These are phyloP conservation scores for Phanerodontia chrysosporium DNA, from an alignment of 768 basidiomycete genomes.

Conservation along the genomic window DNA sequence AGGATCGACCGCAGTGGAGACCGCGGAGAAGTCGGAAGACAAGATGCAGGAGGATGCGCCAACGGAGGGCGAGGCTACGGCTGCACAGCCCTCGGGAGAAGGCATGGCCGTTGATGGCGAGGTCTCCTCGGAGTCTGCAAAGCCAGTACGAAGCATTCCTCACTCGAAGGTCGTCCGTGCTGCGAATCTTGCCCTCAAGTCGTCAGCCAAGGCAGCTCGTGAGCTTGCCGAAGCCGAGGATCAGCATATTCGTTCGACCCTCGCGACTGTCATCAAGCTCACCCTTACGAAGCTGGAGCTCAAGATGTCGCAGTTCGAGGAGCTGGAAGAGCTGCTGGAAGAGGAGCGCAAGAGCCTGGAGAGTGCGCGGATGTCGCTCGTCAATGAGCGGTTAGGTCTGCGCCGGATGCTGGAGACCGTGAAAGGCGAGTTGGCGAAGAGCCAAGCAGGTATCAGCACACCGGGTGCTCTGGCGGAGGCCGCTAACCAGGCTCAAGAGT, in stretches of 20 bases:
- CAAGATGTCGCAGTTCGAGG: conserved; percentile 93
- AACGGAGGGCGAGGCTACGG: conserved; percentile 24
- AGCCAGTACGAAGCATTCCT: conserved; percentile 42
- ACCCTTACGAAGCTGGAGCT: conserved; percentile 86
- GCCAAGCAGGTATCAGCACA: conserved; percentile 29
- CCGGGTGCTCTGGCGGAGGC: conserved; percentile 24
- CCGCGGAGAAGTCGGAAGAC: conserved; percentile 35
- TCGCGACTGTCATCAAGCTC: conserved; percentile 82
- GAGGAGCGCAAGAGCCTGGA: conserved; percentile 86
- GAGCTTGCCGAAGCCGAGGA: conserved; percentile 82
- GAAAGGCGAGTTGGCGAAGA: conserved; percentile 57
- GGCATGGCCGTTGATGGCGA: conserved; percentile 47
- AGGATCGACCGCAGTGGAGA: conserved; percentile 24
- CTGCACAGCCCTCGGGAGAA: conserved; percentile 22
- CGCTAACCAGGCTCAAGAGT: conserved; percentile 31
- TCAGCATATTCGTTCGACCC: conserved; percentile 66
- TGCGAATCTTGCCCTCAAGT: conserved; percentile 81
- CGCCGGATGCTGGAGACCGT: conserved; percentile 72
- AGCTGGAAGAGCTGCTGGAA: conserved; percentile 88
- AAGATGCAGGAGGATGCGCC: conserved; percentile 41
- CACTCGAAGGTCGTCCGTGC: conserved; percentile 78
- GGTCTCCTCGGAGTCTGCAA: conserved; percentile 12
- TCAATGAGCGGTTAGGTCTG: conserved; percentile 71
- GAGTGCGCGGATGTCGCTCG: conserved; percentile 71
- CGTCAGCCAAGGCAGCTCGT: conserved; percentile 83